phyloP scores from a whole-genome alignment of 768 basidiomycete genomes.

The Amanita pallidorosea region DNA sequence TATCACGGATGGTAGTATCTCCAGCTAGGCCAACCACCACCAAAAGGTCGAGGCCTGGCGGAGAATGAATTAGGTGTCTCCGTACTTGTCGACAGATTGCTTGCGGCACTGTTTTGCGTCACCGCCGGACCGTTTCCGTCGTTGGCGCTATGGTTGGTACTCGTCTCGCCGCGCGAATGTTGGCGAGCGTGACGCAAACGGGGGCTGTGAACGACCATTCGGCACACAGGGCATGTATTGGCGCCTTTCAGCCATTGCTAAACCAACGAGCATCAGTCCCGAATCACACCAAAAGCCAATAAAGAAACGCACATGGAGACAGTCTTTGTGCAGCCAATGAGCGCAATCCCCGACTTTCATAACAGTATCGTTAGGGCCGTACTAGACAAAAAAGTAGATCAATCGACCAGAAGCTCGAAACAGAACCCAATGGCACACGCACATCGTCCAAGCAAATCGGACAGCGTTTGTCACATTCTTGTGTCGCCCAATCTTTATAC shows the following conservation, averaged over 20 bases:
- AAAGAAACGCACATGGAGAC: conserved; percentile 48
- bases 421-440: background rate
- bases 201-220: conserved; percentile 35
- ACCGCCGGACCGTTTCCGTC: background rate
- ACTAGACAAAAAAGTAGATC: conserved; percentile 14
- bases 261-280: background rate
- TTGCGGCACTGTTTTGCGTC: background rate
- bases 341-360: conserved; percentile 59
- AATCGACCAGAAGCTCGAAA: background rate
- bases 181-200: background rate
- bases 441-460: conserved; percentile 49
- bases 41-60: background rate
- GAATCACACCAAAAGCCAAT: background rate
- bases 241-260: conserved; percentile 78
- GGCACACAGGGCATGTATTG: conserved; percentile 74
- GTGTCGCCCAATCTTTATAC: conserved; percentile 60
- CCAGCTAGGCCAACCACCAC: background rate
- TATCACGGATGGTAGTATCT: conserved; percentile 4
- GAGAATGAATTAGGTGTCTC: background rate
- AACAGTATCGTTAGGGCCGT: conserved; percentile 47
- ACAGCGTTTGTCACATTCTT: conserved; percentile 62
- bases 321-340: conserved; percentile 75
- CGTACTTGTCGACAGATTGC: background rate
- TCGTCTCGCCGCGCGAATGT: background rate
- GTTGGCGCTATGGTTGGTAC: background rate